Base-by-base conservation (phyloP, 495 filamentous ascomycete genomes). In the Aspergillus affinis region DNA sequence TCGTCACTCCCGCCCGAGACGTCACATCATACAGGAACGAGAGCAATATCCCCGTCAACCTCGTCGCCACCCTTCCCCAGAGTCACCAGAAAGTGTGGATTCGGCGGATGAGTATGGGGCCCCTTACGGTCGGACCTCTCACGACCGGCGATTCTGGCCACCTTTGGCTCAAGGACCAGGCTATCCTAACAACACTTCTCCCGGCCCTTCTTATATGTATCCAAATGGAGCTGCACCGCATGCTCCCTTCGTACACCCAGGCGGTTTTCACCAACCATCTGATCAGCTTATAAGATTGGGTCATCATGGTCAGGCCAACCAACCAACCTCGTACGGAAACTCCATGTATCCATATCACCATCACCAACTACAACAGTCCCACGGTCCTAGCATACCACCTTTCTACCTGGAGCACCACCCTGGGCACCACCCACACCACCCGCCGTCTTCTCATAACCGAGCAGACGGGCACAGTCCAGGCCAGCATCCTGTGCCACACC, bases 41-140 rank as follows among this genome's bases (percentile, higher is more conserved):
- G 73, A 71, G 48, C 66, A 69, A 20, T 75, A 71, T 56, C 60
- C 66, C 60, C 70, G 71, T 51, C 74, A 78, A 55, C 56, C 71
- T 51, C 80, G 78, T 59, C 77, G 78, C 58, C 85, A 70, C 54
- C 80, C 67, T 62, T 81, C 77, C 17, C 79, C 82, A 53, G 78
- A 81, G 20, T 77, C 78, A 19, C 75, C 81, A n/a, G 81, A 76
- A 64, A 85, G 80, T 56, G 75, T 70, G 64, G 82, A 82, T 58
- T 81, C 80, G n/a, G 74, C 71, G 23, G 78, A 85, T 19, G 82
- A 83, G n/a, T 80, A 73, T 61, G 65, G 68, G 2, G 59, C 55
- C 54, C 62, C 59, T 36, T 80, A 75, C 64, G 66, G 65, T 36
- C 78, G 73, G 55, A 62, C 65, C 57, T 32, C 30, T 32, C 70